Conservation (phyloP, 169 alveolate species). For the Plasmodium knowlesi region DNA sequence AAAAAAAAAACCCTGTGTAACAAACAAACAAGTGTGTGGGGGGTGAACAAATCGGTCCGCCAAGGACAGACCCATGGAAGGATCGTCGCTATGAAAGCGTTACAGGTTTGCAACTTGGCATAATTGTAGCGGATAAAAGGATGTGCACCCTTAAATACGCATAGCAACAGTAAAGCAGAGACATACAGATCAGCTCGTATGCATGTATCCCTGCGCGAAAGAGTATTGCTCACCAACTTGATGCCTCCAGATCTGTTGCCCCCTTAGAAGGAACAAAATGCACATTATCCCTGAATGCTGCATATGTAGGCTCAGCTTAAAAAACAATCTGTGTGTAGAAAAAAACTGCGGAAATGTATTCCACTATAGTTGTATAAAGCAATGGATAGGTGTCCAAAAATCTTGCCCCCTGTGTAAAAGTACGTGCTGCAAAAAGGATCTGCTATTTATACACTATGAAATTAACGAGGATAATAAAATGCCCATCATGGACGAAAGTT, state of each 20-base stretch:
- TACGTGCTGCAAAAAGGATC: slow-evolving; percentile 24
- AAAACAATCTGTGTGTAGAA: slow-evolving; percentile 67
- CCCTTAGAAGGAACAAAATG: slow-evolving; percentile 25
- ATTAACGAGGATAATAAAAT: slow-evolving; percentile 46
- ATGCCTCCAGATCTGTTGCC: neutral
- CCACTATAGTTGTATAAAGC: slow-evolving; percentile 45
- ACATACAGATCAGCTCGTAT: neutral
- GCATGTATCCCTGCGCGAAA: neutral
- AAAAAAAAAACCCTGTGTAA: neutral
- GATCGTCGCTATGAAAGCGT: neutral
- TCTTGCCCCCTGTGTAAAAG: slow-evolving; percentile 55
- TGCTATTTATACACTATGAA: slow-evolving; percentile 52
- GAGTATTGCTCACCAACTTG: neutral
- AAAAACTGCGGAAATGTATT: slow-evolving; percentile 64
- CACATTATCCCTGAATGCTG: slow-evolving; percentile 57
- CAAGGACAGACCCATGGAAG: neutral
- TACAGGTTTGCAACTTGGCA: neutral
- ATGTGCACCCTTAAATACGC: neutral
- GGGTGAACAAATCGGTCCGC: neutral
- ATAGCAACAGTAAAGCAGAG: neutral
- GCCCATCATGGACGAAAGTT: neutral
- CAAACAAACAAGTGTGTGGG: neutral
- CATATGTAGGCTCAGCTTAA: slow-evolving; percentile 60
- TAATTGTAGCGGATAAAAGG: neutral
- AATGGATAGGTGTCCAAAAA: slow-evolving; percentile 49